Evolutionary conservation across 73 alveolate species (phyloP), one percentile per base, ranked within the genome.

Genomic region (Stentor coeruleus): DNA sequence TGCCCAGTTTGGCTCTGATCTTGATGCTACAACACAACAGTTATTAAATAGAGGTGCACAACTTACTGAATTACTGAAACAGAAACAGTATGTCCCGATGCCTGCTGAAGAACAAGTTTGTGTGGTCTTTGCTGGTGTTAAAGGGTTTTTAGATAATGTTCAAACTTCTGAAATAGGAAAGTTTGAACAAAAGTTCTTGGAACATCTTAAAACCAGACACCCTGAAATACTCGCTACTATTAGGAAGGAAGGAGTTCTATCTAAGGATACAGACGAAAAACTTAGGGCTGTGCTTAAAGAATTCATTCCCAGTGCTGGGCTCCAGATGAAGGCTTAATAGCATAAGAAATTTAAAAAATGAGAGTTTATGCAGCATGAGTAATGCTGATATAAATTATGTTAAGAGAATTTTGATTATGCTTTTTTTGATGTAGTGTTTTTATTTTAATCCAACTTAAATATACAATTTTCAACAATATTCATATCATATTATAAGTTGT

Each of bases 21-120:
- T 97, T 85, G 99, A 97, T 75, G 99, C 99, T 6, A 88, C 98
- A 40, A 97, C 99, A 84, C 98, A 95, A 89, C 93, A 93, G 36
- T 90, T 90, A 77, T 92, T 97, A 85, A 93, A 92, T 90, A 93
- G 98, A 90, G 99, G 99, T 49, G 97, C 86, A 42, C 60, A 85
- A 84, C 81, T 94, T 35, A 91, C 97, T 74, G 99, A 94, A 86
- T 82, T 94, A 81, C 85, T 94, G 76, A 94, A 92, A 86, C 95
- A 94, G 75, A 91, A 91, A 87, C 93, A 94, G 87, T 96, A 93
- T 30, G 93, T 87, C 75, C 92, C 98, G 28, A 92, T 96, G 97
- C 87, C 91, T 41, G 98, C 97, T 57, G 98, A 96, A 73, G 98
- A 96, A 90, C 95, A 94, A 91, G 98, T 96, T 73, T 89, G 96